Percentiles rank a stretch among this genome's conserved stretches.
Conservation (phyloP, 2,329 filamentous ascomycete species). For the Furcasterigmium sp. region DNA sequence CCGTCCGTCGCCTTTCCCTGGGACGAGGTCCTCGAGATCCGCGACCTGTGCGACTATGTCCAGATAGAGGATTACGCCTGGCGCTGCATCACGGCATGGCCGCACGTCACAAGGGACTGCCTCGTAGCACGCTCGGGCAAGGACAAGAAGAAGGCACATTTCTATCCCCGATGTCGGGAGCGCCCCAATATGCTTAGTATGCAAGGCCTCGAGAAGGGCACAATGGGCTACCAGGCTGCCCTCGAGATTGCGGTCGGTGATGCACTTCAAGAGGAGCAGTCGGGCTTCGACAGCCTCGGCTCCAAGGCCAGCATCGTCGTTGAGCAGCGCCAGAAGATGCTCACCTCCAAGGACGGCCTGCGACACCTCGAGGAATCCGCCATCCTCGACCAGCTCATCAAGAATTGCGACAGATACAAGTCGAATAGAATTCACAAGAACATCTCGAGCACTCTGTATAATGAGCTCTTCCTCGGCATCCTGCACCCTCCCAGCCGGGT, state of each 20-base stretch:
- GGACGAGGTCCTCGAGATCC: constrained; percentile 55
- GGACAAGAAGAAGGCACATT: constrained; percentile 47
- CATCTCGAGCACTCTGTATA: constrained; percentile 46
- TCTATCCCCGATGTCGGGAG: constrained; percentile 54
- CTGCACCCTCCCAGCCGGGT: constrained; percentile 51
- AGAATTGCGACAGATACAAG: constrained; percentile 50
- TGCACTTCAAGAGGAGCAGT: constrained; percentile 57
- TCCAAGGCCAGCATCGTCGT: constrained; percentile 48
- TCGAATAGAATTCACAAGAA: constrained; percentile 45
- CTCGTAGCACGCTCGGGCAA: constrained; percentile 17
- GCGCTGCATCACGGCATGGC: constrained; percentile 58
- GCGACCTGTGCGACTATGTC: constrained; percentile 59
- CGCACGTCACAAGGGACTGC: constrained; percentile 51
- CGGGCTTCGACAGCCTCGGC: constrained; percentile 51
- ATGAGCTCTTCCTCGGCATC: constrained; percentile 56
- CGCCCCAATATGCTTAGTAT: constrained; percentile 68
- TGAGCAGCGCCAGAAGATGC: constrained; percentile 53
- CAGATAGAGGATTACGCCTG: constrained; percentile 60
- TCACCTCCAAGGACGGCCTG: constrained; percentile 47
- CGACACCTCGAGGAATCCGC: constrained; percentile 51
- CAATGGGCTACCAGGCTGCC: constrained; percentile 63
- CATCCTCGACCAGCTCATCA: constrained; percentile 54
- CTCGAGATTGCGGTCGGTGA: constrained; percentile 62
- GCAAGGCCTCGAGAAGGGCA: constrained; percentile 66
- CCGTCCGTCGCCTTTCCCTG: constrained; percentile 64